Base-by-base conservation (phyloP, 1,139 yeast genomes). In the Arxiozyma slooffiae region DNA sequence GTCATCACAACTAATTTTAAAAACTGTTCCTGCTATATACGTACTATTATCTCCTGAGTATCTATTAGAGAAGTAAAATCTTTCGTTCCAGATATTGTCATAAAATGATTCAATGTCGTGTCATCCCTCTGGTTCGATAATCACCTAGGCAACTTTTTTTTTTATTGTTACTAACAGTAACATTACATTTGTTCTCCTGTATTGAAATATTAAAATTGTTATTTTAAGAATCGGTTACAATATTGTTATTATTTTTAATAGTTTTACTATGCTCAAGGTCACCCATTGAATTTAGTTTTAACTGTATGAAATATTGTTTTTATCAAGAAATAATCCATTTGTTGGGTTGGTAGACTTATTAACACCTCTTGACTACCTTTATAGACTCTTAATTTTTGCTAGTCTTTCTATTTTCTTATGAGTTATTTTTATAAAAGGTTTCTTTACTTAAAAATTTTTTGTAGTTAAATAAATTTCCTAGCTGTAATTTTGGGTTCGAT, bases 41-140 rank as follows among this genome's bases (percentile, higher is more conserved):
- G 8, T 20, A 11, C 6, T 7, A n/a, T 46, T 48, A 41, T 46
- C 49, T 39, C 49, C 55, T 43, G 41, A 47, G 48, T 59, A 61
- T 37, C 48, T 48, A 14, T 59, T 56, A 14, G 56, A 53, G 14
- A 62, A 45, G 43, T 55, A 59, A 50, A 60, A 62, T 22, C 61
- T 48, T 11, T 59, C 53, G 42, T 59, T 55, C 23, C 54, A 42
- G 8, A 57, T 41, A 8, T 51, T 50, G 17, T 57, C 60, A 36
- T 56, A 53, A 41, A 55, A 59, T 17, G 42, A 52, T n/a, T 51
- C 53, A n/a, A 53, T 42, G n/a, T 54, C 53, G 37, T 50, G 52
- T 53, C 55, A 54, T 5, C 56, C 54, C 34, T 60, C 55, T 22
- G 55, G 57, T 16, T 55, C 49, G 16, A 61, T 48, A n/a, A 62